A percentile compares a stretch with the other conserved stretches of the same genome.
Conservation (phyloP, 805 yeast genomes). For the Danielozyma ontarioensis region DNA sequence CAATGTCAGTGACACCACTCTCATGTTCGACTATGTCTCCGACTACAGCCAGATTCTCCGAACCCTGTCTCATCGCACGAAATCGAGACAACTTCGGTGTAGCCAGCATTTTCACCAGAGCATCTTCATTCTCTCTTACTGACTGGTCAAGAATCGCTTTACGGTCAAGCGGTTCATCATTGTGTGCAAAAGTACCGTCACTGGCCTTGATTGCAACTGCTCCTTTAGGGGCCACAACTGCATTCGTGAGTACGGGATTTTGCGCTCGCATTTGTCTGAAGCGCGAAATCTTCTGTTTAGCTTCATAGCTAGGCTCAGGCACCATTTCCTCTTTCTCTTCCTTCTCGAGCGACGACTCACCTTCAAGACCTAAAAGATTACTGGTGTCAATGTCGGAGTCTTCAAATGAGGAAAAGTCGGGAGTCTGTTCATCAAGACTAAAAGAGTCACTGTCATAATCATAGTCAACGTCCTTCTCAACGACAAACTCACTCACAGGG, state of each 20-base stretch:
- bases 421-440: not conserved
- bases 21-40: not conserved
- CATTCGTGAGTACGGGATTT: conserved; percentile 4
- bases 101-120: not conserved
- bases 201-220: not conserved
- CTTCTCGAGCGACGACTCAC: not conserved
- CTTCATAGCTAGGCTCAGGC: not conserved
- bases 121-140: conserved; percentile 8
- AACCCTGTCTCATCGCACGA: conserved; percentile 3
- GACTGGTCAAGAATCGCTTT: conserved; percentile 7
- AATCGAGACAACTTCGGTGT: conserved; percentile 5
- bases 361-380: not conserved
- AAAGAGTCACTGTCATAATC: not conserved
- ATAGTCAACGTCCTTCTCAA: not conserved
- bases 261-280: conserved; percentile 9
- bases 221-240: not conserved
- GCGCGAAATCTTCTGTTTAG: conserved; percentile 4
- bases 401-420: not conserved
- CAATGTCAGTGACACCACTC: conserved; percentile 2
- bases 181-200: not conserved
- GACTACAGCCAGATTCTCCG: not conserved
- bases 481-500: conserved; percentile 6
- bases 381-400: not conserved
- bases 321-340: not conserved
- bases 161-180: conserved; percentile 8